Conservation (phyloP, 2,329 filamentous ascomycete genomes). For the Fusarium ambrosium region DNA sequence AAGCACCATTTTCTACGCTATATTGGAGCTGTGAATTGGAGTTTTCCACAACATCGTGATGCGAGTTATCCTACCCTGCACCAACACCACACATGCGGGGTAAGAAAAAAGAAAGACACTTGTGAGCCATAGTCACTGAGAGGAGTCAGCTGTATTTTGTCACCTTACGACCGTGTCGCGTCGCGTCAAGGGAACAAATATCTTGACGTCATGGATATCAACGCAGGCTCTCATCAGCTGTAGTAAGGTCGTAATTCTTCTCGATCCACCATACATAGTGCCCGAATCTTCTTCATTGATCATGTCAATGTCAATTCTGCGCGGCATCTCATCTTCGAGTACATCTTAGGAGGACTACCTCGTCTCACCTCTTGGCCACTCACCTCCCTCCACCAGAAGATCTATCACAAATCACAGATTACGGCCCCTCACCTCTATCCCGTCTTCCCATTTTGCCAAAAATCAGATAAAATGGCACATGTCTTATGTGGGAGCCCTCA, state of each 20-base stretch:
- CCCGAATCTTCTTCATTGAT: fast-evolving
- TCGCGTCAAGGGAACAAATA: neutral
- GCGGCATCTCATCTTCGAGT: neutral
- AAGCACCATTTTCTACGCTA: fast-evolving
- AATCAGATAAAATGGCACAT: neutral
- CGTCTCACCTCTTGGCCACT: neutral
- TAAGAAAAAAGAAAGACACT: neutral
- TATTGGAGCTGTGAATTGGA: neutral
- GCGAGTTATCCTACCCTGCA: neutral
- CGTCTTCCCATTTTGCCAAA: neutral
- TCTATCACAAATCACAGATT: neutral
- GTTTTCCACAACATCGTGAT: neutral
- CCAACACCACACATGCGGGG: neutral
- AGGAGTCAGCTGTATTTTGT: neutral
- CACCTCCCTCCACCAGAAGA: neutral
- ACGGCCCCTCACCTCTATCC: neutral
- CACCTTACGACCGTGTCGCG: neutral
- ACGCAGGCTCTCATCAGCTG: neutral
- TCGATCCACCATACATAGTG: neutral
- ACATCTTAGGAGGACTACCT: neutral
- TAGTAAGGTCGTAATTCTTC: neutral
- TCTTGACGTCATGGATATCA: neutral
- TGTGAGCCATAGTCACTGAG: fast-evolving
- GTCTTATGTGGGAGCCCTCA: neutral
- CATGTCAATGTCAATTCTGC: neutral